phyloP scores from a whole-genome alignment of 768 basidiomycete genomes.

The Pisolithus marmoratus region DNA sequence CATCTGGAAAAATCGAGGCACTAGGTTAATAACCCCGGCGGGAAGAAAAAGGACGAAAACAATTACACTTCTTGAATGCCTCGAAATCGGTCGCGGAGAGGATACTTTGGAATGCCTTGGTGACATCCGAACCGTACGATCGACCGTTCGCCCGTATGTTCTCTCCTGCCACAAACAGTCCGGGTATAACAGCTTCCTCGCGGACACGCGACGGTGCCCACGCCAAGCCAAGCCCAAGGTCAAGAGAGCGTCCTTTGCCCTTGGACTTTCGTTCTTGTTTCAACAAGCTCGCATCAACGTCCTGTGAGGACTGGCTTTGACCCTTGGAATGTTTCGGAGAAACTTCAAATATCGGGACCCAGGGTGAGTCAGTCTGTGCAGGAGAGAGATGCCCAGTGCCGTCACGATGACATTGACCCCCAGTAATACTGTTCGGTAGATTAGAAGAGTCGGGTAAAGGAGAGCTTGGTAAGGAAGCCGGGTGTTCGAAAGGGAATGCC shows the following conservation, averaged over 20 bases:
- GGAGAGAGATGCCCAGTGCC: conserved; percentile 2
- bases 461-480: conserved; percentile 46
- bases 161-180: conserved; percentile 24
- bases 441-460: conserved; percentile 17
- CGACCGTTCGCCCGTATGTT: conserved; percentile 16
- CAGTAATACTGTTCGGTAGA: conserved; percentile 9
- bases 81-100: conserved; percentile 32
- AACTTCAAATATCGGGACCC: conserved; percentile 28
- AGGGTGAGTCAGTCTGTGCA: conserved; percentile 12
- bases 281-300: conserved; percentile 9
- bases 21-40: conserved; percentile 8
- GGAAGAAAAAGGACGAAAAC: conserved; percentile 4
- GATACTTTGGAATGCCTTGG: conserved; percentile 32
- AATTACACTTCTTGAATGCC: conserved; percentile 56
- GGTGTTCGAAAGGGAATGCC: conserved; percentile 63
- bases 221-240: conserved; percentile 61
- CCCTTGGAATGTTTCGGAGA: conserved; percentile 22
- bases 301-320: conserved; percentile 23
- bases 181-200: conserved; percentile 59
- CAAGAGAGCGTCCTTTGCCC: conserved; percentile 64
- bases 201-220: conserved; percentile 69
- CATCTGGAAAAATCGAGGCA: conserved; percentile 39
- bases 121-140: conserved; percentile 28
- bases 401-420: conserved; percentile 4
- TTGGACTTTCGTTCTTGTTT: conserved; percentile 23